phyloP scores from a whole-genome alignment of 345 rosid species.

The Ailanthus altissimus region DNA sequence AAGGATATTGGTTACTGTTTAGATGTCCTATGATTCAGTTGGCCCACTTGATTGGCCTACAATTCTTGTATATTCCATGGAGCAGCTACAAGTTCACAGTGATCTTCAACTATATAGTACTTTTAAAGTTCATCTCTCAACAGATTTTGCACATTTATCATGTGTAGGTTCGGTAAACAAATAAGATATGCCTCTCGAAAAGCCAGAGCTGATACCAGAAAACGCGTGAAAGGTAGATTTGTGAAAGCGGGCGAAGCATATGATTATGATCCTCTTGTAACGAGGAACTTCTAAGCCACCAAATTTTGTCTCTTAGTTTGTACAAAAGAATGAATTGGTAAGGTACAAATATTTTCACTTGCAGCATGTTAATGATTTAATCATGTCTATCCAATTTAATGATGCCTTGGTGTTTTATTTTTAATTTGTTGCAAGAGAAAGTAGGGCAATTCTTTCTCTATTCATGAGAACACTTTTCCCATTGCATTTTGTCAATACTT shows the following conservation, averaged over 20 bases:
- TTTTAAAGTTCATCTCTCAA: neutral
- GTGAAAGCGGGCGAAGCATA: constrained; percentile 85
- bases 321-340: neutral
- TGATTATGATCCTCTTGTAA: constrained; percentile 64
- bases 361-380: constrained; percentile 2
- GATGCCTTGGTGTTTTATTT: too few species aligned
- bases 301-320: neutral
- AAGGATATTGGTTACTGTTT: neutral
- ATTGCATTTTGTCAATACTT: neutral
- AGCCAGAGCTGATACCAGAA: constrained; percentile 93
- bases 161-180: constrained; percentile 73
- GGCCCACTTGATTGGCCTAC: neutral
- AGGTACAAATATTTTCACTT: constrained; percentile 8
- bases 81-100: neutral
- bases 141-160: constrained; percentile 11
- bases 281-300: constrained; percentile 33
- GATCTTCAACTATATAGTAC: neutral
- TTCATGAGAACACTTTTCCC: neutral
- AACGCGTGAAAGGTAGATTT: constrained; percentile 90
- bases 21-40: neutral
- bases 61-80: neutral
- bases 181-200: constrained; percentile 87
- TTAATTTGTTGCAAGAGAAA: neutral
- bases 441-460: neutral
- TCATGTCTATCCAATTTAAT: neutral